These are phyloP conservation scores for Anisogramma anomala DNA, from an alignment of 2,329 filamentous ascomycete genomes.

Conservation along the genomic window DNA sequence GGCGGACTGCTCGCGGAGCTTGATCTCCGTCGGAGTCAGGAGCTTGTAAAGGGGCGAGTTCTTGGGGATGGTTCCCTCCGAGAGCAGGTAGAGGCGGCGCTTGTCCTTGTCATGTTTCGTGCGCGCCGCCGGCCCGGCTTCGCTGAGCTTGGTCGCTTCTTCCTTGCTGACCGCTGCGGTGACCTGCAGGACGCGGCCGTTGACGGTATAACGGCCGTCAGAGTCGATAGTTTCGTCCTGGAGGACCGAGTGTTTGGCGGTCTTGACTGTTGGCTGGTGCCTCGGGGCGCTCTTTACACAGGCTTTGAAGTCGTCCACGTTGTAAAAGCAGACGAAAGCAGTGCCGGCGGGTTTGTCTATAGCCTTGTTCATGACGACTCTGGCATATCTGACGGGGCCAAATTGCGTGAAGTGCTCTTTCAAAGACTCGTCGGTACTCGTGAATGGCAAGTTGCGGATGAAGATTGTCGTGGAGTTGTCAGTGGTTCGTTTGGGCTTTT, in stretches of 20 bases:
- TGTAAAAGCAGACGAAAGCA: constrained; percentile 88
- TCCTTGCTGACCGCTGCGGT: constrained; percentile 74
- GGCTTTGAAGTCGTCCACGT: constrained; percentile 57
- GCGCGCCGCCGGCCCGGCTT: constrained; percentile 55
- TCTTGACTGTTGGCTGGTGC: constrained; percentile 30
- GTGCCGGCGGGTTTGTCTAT: constrained; percentile 85
- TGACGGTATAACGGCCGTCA: constrained; percentile 76
- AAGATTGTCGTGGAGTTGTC: constrained; percentile 75
- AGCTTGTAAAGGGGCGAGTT: constrained; percentile 66
- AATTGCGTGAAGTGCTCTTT: constrained; percentile 82
- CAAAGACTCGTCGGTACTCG: constrained; percentile 68
- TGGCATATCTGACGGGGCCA: constrained; percentile 77
- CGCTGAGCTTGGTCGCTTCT: constrained; percentile 65
- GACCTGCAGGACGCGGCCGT: constrained; percentile 77
- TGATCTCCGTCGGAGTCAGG: constrained; percentile 67
- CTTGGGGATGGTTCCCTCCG: constrained; percentile 71
- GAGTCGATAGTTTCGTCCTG: constrained; percentile 77
- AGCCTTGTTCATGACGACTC: constrained; percentile 76
- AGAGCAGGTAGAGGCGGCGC: constrained; percentile 74
- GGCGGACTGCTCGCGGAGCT: constrained; percentile 76
- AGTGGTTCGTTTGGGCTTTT: constrained; percentile 29
- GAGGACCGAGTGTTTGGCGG: constrained; percentile 66
- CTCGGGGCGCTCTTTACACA: constrained; percentile 70
- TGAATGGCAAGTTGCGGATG: constrained; percentile 88
- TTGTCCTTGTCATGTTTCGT: constrained; percentile 69